These are phyloP conservation scores for Hericium coralloides DNA, from an alignment of 768 basidiomycete genomes.

Conservation along the genomic window DNA sequence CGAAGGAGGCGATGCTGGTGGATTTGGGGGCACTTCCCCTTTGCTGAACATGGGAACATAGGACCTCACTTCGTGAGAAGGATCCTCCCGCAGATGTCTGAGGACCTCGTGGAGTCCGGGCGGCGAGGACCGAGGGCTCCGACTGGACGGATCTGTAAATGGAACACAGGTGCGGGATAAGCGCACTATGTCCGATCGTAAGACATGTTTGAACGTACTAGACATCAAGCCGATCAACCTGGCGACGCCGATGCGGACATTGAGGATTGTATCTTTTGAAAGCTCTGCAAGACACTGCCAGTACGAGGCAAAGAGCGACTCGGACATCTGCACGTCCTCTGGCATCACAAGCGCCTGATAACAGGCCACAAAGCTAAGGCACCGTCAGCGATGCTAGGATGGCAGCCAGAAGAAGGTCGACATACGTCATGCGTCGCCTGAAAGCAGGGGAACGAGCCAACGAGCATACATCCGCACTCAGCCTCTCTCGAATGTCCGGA, in stretches of 20 bases:
- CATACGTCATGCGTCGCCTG: slow-evolving; percentile 12
- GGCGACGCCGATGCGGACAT: slow-evolving; percentile 83
- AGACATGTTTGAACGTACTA: slow-evolving; percentile 33
- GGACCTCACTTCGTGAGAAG: slow-evolving; percentile 52
- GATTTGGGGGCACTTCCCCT: neutral
- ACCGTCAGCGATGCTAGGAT: slow-evolving; percentile 12
- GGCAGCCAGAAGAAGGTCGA: slow-evolving; percentile 8
- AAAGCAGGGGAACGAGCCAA: slow-evolving; percentile 1
- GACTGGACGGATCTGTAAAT: slow-evolving; percentile 11
- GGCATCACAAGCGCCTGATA: slow-evolving; percentile 48
- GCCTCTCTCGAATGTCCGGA: slow-evolving; percentile 9
- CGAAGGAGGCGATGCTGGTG: slow-evolving; percentile 1
- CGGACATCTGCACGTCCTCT: slow-evolving; percentile 26
- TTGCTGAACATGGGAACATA: slow-evolving; percentile 29
- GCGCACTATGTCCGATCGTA: neutral
- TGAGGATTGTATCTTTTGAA: slow-evolving; percentile 61
- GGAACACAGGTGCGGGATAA: neutral
- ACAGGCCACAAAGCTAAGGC: slow-evolving; percentile 62
- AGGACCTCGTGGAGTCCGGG: neutral
- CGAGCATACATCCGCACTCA: neutral
- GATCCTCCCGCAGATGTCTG: slow-evolving; percentile 27
- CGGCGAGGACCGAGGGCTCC: slow-evolving; percentile 5
- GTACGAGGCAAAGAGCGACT: slow-evolving; percentile 35
- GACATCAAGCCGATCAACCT: slow-evolving; percentile 50
- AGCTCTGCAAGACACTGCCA: slow-evolving; percentile 49